phyloP scores from a whole-genome alignment of 345 rosid species.

The Lenwebbia sp. region DNA sequence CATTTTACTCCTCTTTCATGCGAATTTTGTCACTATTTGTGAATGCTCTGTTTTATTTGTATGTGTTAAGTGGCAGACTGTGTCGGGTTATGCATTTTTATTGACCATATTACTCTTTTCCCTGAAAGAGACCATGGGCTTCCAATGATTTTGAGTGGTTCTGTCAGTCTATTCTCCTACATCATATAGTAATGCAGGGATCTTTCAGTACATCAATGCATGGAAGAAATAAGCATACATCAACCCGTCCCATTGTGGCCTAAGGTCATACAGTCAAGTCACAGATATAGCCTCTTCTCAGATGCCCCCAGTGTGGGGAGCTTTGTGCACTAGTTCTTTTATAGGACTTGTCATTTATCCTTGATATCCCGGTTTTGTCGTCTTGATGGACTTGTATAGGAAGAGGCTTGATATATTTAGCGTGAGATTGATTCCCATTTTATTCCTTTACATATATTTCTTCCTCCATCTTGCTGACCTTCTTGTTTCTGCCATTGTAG shows the following conservation, averaged over 20 bases:
- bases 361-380: neutral
- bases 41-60: neutral
- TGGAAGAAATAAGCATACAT: neutral
- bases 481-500: conserved; percentile 25
- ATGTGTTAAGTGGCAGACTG: neutral
- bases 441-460: neutral
- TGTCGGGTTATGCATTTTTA: neutral
- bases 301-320: neutral
- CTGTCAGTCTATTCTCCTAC: neutral
- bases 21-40: neutral
- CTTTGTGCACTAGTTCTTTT: neutral
- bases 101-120: neutral
- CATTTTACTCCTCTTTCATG: neutral
- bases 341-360: neutral
- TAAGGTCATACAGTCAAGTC: neutral
- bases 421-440: neutral
- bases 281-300: neutral
- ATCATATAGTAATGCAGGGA: neutral
- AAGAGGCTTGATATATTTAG: neutral
- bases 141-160: neutral
- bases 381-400: neutral
- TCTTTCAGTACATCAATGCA: neutral
- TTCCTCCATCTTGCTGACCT: neutral
- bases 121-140: neutral
- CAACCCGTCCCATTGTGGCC: neutral